Evolutionary conservation across 2,329 filamentous ascomycete genomes (phyloP).

Genomic region (Trichoderma gracile): DNA sequence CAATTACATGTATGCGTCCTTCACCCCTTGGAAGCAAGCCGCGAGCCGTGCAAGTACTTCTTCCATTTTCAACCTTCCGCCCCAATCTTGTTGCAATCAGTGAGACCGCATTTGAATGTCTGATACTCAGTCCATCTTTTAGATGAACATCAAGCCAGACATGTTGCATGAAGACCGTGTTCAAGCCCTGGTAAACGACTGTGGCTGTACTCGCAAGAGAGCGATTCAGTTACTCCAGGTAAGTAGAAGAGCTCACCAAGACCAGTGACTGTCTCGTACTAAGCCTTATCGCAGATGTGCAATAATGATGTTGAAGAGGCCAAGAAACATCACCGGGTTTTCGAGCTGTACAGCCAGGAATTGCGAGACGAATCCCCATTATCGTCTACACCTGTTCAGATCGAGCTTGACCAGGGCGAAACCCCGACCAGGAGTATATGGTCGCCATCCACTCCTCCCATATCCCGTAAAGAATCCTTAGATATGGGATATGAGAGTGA

Average conservation of each 20-base stretch:
- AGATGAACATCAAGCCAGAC: not conserved
- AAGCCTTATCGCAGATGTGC: not conserved
- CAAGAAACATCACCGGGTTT: not conserved
- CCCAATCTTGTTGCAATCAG: not conserved
- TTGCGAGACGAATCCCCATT: not conserved
- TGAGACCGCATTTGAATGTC: not conserved
- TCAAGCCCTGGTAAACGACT: not conserved
- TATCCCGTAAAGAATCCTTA: not conserved
- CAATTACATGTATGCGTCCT: too few species aligned
- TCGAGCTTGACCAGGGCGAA: not conserved
- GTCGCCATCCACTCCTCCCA: not conserved
- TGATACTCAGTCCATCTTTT: not conserved
- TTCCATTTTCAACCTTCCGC: not conserved
- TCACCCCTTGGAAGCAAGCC: too few species aligned
- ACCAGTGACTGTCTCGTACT: not conserved
- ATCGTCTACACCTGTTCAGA: not conserved
- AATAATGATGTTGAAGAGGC: conserved; percentile 2
- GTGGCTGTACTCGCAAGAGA: conserved; percentile 7
- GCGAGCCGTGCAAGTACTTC: too few species aligned
- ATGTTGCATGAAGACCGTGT: not conserved
- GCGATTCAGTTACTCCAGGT: conserved; percentile 8
- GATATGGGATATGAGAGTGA: not conserved
- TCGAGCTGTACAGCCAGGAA: conserved; percentile 2
- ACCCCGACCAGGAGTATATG: not conserved
- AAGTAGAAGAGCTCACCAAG: too few species aligned